A percentile compares a stretch with the other conserved stretches of the same genome.
Evolutionary conservation across 257 asterid species (phyloP).

Genomic region (Nicotiana tabacum): DNA sequence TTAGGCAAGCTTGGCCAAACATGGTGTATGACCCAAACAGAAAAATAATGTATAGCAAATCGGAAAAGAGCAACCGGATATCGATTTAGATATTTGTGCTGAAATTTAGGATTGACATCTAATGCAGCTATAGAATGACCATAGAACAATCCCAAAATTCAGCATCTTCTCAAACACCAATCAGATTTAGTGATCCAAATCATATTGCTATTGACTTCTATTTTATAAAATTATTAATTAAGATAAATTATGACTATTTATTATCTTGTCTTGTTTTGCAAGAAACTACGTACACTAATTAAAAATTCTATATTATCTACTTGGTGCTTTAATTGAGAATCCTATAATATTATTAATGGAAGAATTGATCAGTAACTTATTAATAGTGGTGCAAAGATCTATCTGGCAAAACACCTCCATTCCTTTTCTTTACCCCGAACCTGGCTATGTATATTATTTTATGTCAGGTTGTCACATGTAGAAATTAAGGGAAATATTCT

Average conservation of each 20-base stretch:
- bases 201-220: background rate
- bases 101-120: background rate
- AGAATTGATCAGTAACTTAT: background rate
- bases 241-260: background rate
- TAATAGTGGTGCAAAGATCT: background rate
- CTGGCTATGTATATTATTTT: background rate
- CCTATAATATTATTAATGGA: background rate
- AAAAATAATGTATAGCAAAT: background rate
- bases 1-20: too few species aligned
- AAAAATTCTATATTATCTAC: background rate
- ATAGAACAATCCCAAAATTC: background rate
- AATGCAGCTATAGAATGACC: background rate
- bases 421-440: background rate
- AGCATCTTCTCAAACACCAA: background rate
- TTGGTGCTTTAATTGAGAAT: too few species aligned
- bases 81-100: background rate
- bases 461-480: background rate
- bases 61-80: background rate
- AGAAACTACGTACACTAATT: background rate
- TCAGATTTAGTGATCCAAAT: background rate
- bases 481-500: conserved; percentile 3
- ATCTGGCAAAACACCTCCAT: background rate
- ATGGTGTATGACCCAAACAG: background rate
- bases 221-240: background rate
- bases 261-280: background rate